Evolutionary conservation across 768 basidiomycete species (phyloP).

Genomic region (Paxillus ammoniavirescens): DNA sequence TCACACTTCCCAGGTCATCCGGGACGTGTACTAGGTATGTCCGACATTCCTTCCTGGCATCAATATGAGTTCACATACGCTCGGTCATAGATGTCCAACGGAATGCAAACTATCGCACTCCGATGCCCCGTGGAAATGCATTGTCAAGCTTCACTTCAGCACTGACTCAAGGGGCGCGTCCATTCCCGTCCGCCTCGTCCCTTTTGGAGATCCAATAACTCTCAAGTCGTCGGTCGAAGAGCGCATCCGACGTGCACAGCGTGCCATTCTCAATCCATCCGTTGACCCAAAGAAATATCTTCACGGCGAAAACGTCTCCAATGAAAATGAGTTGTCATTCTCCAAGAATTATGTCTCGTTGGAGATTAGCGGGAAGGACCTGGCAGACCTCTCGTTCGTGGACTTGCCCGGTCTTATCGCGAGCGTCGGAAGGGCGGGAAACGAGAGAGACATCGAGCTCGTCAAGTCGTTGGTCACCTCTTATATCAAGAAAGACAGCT

Average conservation of each 20-base stretch:
- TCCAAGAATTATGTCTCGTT: slow-evolving; percentile 57
- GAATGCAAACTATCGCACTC: slow-evolving; percentile 53
- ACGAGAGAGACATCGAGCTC: slow-evolving; percentile 56
- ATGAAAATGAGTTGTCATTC: slow-evolving; percentile 36
- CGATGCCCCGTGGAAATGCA: slow-evolving; percentile 45
- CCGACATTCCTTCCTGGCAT: neutral
- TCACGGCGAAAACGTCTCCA: neutral
- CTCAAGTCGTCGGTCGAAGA: slow-evolving; percentile 59
- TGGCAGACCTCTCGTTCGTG: slow-evolving; percentile 64
- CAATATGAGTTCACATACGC: neutral
- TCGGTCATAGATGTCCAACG: slow-evolving; percentile 47
- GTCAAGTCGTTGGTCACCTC: slow-evolving; percentile 55
- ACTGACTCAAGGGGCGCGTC: slow-evolving; percentile 39
- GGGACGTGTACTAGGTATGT: slow-evolving; percentile 72
- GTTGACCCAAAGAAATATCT: slow-evolving; percentile 17
- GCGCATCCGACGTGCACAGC: slow-evolving; percentile 62
- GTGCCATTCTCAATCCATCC: slow-evolving; percentile 62
- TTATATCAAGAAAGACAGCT: slow-evolving; percentile 65
- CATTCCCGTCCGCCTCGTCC: slow-evolving; percentile 36
- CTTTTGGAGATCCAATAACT: slow-evolving; percentile 49
- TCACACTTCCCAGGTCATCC: slow-evolving; percentile 63
- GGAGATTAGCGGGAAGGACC: slow-evolving; percentile 55
- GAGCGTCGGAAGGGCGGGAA: slow-evolving; percentile 48
- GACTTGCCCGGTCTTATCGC: slow-evolving; percentile 68
- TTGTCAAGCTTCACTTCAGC: slow-evolving; percentile 45